A percentile compares a stretch with the other conserved stretches of the same genome.
These are phyloP conservation scores for Podila epigama DNA, from an alignment of 192 early-diverging fungal species.

Conservation along the genomic window DNA sequence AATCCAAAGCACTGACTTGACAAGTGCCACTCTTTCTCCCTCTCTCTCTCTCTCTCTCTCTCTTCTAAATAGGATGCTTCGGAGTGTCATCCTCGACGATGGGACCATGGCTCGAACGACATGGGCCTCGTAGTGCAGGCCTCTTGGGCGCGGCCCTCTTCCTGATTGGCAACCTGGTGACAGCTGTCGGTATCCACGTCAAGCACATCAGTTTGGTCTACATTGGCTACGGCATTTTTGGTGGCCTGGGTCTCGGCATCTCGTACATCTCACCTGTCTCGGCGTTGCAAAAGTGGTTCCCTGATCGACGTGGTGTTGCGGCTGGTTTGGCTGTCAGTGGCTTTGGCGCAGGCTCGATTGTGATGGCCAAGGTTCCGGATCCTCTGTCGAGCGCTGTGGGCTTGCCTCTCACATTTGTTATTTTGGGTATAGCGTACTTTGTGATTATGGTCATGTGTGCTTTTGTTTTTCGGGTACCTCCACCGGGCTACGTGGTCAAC, in stretches of 20 bases:
- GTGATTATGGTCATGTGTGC: slow-evolving; percentile 60
- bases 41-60: too few species aligned
- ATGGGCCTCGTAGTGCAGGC: slow-evolving; percentile 58
- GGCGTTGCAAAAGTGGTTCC: slow-evolving; percentile 70
- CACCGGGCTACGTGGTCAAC: slow-evolving; percentile 70
- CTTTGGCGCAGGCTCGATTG: slow-evolving; percentile 78
- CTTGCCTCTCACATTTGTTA: slow-evolving; percentile 68
- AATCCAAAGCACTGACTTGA: too few species aligned
- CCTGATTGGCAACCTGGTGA: slow-evolving; percentile 60
- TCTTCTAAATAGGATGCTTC: slow-evolving; percentile 50
- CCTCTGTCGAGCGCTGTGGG: slow-evolving; percentile 62
- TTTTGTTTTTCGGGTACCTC: slow-evolving; percentile 67
- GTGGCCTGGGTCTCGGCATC: slow-evolving; percentile 66
- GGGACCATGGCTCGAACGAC: slow-evolving; percentile 69
- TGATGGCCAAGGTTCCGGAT: slow-evolving; percentile 70
- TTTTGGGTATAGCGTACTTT: slow-evolving; percentile 72
- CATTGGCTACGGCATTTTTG: slow-evolving; percentile 70
- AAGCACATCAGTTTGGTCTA: slow-evolving; percentile 67
- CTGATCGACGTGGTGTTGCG: slow-evolving; percentile 62
- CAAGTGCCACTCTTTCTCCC: too few species aligned
- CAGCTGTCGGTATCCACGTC: slow-evolving; percentile 61
- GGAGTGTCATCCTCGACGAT: slow-evolving; percentile 62
- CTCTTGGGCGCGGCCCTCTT: slow-evolving; percentile 58
- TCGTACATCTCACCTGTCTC: slow-evolving; percentile 71
- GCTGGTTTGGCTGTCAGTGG: slow-evolving; percentile 75